phyloP scores from a whole-genome alignment of 2,329 filamentous ascomycete genomes.

The Coniella vitis region DNA sequence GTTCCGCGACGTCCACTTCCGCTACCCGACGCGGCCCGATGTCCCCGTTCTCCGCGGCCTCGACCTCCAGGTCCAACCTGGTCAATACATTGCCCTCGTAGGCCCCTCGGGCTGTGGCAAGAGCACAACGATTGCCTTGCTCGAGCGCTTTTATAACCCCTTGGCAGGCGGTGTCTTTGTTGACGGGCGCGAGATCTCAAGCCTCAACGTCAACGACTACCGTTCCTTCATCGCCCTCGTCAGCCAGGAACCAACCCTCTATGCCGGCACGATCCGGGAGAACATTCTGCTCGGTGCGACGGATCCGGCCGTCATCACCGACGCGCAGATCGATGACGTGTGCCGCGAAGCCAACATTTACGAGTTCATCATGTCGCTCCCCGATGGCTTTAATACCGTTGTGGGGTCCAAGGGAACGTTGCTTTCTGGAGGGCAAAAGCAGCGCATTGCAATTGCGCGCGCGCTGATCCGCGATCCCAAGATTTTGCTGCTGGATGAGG shows the following conservation, averaged over 20 bases:
- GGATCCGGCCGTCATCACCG: conserved; percentile 53
- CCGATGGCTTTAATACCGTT: conserved; percentile 77
- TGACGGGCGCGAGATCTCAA: conserved; percentile 75
- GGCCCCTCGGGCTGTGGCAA: conserved; percentile 95
- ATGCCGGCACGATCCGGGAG: conserved; percentile 84
- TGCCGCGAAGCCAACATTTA: conserved; percentile 90
- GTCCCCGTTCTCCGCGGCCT: conserved; percentile 87
- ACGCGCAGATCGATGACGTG: conserved; percentile 67
- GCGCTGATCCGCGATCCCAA: conserved; percentile 87
- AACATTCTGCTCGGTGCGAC: conserved; percentile 79
- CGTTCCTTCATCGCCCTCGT: conserved; percentile 79
- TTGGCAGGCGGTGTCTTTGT: conserved; percentile 72
- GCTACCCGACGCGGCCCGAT: conserved; percentile 85
- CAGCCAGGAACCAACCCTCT: conserved; percentile 88
- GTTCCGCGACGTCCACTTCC: conserved; percentile 88
- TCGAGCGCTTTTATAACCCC: conserved; percentile 94
- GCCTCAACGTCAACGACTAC: conserved; percentile 79
- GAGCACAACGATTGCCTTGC: conserved; percentile 81
- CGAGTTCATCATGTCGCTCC: conserved; percentile 81
- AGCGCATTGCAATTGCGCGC: conserved; percentile 87
- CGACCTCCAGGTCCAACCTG: conserved; percentile 65
- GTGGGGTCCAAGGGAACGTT: conserved; percentile 84
- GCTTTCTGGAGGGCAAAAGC: conserved; percentile 86
- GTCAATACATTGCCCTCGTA: conserved; percentile 82
- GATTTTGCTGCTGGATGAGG: conserved; percentile 71